Base-by-base conservation (phyloP, 2,329 filamentous ascomycete genomes). In the Neonectria neomacrospora region DNA sequence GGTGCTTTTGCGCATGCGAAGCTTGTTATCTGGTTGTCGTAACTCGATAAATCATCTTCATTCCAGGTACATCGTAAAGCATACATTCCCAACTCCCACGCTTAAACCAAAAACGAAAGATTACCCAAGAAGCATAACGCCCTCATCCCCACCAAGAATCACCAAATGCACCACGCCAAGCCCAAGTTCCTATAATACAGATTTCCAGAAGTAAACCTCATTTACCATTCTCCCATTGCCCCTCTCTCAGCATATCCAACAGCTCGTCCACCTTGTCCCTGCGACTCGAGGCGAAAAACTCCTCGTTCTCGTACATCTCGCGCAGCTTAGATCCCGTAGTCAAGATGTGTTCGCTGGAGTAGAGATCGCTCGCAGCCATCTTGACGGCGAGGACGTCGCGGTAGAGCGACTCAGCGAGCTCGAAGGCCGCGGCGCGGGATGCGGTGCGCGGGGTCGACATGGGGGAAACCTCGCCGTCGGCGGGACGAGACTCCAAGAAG, bases 281-380 rank as follows among this genome's bases (percentile, higher is more conserved):
- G 5, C 70, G 60, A 3, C 60, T 65, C 16, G 62, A 54, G 12
- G 67, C 68, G 23, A 71, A 75, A 47, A 73, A 74, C 3, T 54
- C 48, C 45, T 74, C 73, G 18, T 67, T 69, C 53, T 75, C 71
- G 44, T 74, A 75, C 73, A 74, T 75, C 57, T 75, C 70, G 16
- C 62, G 61, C 53, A 75, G 45, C 59, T 74, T 70, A 4, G 67
- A 68, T 8, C 63, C 71, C 10, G 73, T 74, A 10, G 59, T 58
- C 42, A 71, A 10, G 16, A 74, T 48, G 20, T 71, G 60, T 18
- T 68, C 65, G 23, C 72, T 63, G 6, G 65, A 47, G 54, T 75
- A 75, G 2, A 74, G 20, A 14, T 68, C 64, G 16, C 61, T 54
- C 23, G 72, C 72, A 2, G 64, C 64, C 45, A 65, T 67, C 56